Evolutionary conservation across 306 rosid species (phyloP), one percentile per base, ranked within the genome.

Genomic region (Prunus mume): DNA sequence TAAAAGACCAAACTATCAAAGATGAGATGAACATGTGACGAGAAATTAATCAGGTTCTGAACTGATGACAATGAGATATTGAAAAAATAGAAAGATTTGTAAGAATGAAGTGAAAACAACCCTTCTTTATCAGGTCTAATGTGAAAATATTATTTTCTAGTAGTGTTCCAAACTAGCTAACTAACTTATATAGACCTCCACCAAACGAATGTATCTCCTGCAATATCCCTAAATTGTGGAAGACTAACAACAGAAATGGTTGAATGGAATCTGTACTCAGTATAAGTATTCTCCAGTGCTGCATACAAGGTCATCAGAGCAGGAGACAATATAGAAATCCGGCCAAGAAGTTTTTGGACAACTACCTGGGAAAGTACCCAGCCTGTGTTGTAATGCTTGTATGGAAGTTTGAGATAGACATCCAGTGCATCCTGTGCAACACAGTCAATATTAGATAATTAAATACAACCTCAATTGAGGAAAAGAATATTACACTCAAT

Each of bases 281-380:
- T 57, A 32, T 70, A 50, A 55, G 46, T 25, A 57, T 27, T 6
- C 22, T 46, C 43, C 38, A 72, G 17, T 62, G 38, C 12, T 28
- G 15, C 41, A 43, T 5, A 14, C 57, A 76, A 51, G 63, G 57
- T 58, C 38, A 62, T 11, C 65, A 69, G 13, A 69, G 65, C 15
- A 57, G 65, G 24, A 67, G 68, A 66, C 18, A 2, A 61, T 9
- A 34, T 12, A 63, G 5, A 58, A 75, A 57, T 65, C 68, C 30
- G 32, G 63, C 15, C 25, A 55, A 57, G 81, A 65, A 49, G 62
- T 74, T 66, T 64, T 27, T 75, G 27, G 27, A 11, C 72, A 74
- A 65, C 65, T 86, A 96, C 99, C 99, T 91, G 98, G 56, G 98
- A 96, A 80, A 96, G 98, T 81, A 96, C 96, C 97, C 99, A 92